These are phyloP conservation scores for Hymenoscyphus scutula DNA, from an alignment of 2,329 filamentous ascomycete genomes.

Conservation along the genomic window DNA sequence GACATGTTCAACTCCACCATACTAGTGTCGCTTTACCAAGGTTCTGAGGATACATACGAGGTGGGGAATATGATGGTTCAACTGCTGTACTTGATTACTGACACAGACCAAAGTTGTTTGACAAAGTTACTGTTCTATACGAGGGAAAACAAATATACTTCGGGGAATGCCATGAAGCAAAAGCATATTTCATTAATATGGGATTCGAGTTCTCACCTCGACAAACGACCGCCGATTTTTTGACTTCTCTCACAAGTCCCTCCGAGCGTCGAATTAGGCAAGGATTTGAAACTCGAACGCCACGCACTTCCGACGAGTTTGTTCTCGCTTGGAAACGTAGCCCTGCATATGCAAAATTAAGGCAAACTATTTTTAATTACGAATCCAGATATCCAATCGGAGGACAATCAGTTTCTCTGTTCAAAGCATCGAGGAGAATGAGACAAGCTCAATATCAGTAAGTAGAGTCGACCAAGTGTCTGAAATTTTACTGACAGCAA, in stretches of 20 bases:
- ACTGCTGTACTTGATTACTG: not conserved
- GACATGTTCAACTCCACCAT: conserved; percentile 63
- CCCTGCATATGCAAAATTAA: conserved; percentile 40
- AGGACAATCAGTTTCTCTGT: conserved; percentile 35
- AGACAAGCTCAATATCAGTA: conserved; percentile 42
- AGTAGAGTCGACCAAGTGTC: not conserved
- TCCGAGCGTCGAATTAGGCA: conserved; percentile 53
- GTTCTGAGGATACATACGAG: conserved; percentile 65
- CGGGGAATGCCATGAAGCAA: conserved; percentile 60
- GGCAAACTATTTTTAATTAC: conserved; percentile 50
- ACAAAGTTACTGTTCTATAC: conserved; percentile 65
- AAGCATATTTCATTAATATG: conserved; percentile 64
- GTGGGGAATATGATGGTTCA: conserved; percentile 57
- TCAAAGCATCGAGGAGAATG: conserved; percentile 31
- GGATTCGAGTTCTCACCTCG: conserved; percentile 69
- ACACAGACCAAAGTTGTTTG: conserved; percentile 42
- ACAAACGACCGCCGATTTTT: conserved; percentile 56
- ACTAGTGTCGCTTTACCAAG: conserved; percentile 64
- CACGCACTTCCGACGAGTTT: conserved; percentile 53
- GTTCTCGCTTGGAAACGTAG: conserved; percentile 47
- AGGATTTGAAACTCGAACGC: conserved; percentile 50
- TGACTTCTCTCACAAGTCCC: conserved; percentile 68
- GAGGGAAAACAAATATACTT: conserved; percentile 71
- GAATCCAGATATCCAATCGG: conserved; percentile 39
- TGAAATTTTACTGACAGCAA: conserved; percentile 39